Evolutionary conservation across 2,329 filamentous ascomycete genomes (phyloP).

Genomic region (Exophiala sideris): DNA sequence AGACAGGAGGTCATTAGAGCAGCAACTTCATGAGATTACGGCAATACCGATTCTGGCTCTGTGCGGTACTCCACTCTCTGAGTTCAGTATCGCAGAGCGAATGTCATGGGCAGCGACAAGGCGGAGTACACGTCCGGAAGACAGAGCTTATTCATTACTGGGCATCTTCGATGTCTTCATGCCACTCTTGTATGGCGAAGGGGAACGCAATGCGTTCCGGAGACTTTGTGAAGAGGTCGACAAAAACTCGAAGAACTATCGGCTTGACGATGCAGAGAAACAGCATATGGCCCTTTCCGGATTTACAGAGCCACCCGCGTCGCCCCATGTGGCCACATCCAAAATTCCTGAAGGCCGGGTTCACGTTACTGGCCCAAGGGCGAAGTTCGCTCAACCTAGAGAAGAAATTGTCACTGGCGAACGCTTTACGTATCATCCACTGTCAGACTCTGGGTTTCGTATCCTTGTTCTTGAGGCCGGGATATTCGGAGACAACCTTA

Average conservation of each 20-base stretch:
- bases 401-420: too few species aligned
- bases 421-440: too few species aligned
- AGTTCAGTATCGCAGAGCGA: slow-evolving; percentile 7
- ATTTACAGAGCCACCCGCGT: too few species aligned
- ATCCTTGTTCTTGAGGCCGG: too few species aligned
- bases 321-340: too few species aligned
- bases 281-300: too few species aligned
- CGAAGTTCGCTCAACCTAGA: too few species aligned
- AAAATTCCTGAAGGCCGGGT: too few species aligned
- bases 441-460: too few species aligned
- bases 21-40: slow-evolving; percentile 8
- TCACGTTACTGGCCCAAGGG: too few species aligned
- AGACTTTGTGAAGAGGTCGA: neutral
- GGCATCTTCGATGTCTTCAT: slow-evolving; percentile 29
- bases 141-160: slow-evolving; percentile 30
- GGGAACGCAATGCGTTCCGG: neutral
- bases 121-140: slow-evolving; percentile 28
- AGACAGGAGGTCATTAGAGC: neutral
- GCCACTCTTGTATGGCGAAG: neutral
- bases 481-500: too few species aligned
- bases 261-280: too few species aligned
- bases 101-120: slow-evolving; percentile 19
- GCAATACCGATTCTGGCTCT: slow-evolving; percentile 8
- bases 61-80: neutral
- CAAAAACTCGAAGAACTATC: neutral